Conservation (phyloP, 2,329 filamentous ascomycete genomes). For the Chaetomiaceae sp. region DNA sequence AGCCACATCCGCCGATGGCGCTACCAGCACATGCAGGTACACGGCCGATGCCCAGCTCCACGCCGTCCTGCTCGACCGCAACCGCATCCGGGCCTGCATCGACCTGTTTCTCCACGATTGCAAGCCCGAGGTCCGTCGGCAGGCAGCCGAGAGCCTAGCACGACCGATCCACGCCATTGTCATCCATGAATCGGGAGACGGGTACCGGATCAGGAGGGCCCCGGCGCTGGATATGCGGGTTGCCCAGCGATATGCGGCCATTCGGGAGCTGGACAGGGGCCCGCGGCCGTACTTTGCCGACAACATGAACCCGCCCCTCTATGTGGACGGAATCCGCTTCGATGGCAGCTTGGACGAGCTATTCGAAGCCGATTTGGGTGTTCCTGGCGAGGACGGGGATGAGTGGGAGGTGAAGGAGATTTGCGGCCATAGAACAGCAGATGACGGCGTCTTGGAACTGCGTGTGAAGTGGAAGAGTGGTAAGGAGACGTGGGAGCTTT, state of each 20-base stretch:
- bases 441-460: neutral
- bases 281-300: neutral
- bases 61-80: slow-evolving; percentile 4
- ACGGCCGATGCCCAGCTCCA: neutral
- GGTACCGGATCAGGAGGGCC: neutral
- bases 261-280: slow-evolving; percentile 1
- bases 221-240: neutral
- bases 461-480: slow-evolving; percentile 4
- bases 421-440: slow-evolving; percentile 1
- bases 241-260: neutral
- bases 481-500: slow-evolving; percentile 5
- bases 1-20: slow-evolving; percentile 1
- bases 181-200: neutral
- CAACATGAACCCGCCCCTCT: neutral
- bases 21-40: neutral
- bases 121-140: slow-evolving; percentile 3
- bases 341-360: no score
- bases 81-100: slow-evolving; percentile 1
- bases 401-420: neutral
- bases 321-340: neutral
- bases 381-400: neutral
- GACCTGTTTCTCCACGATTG: slow-evolving; percentile 5
- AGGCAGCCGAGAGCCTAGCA: slow-evolving; percentile 1
- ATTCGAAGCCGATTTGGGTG: no score
- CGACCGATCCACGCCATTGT: neutral